These are phyloP conservation scores for Stachybotrys chlorohalonatus DNA, from an alignment of 2,329 filamentous ascomycete species.

Conservation along the genomic window DNA sequence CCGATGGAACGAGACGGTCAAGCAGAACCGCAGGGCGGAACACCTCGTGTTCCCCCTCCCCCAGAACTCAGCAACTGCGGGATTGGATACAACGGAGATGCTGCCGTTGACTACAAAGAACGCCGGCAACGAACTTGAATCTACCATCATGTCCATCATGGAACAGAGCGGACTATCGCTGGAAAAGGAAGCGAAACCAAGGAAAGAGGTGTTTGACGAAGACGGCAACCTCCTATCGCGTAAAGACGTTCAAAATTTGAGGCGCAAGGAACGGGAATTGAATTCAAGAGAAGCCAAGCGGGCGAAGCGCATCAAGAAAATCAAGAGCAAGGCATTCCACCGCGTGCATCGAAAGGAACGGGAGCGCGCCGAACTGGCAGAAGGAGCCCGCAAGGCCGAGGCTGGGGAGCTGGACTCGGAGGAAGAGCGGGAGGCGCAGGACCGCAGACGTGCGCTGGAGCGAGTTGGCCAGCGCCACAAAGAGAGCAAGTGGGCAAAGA, in stretches of 20 bases:
- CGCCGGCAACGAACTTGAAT: slow-evolving; percentile 72
- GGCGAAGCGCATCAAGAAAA: slow-evolving; percentile 92
- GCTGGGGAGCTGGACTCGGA: slow-evolving; percentile 55
- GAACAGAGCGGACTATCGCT: slow-evolving; percentile 72
- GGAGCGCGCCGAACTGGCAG: slow-evolving; percentile 43
- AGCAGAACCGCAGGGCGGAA: slow-evolving; percentile 84
- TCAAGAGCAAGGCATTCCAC: slow-evolving; percentile 94
- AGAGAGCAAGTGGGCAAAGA: slow-evolving; percentile 89
- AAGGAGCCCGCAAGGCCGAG: slow-evolving; percentile 42
- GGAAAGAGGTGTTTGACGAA: slow-evolving; percentile 56
- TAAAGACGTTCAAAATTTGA: slow-evolving; percentile 61
- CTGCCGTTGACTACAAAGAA: slow-evolving; percentile 54
- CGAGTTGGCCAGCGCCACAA: slow-evolving; percentile 78
- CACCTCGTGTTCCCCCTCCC: slow-evolving; percentile 81
- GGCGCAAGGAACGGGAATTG: slow-evolving; percentile 73
- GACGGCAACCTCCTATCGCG: slow-evolving; percentile 64
- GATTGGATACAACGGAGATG: slow-evolving; percentile 53
- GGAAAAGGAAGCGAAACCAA: slow-evolving; percentile 33
- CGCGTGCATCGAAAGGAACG: slow-evolving; percentile 77
- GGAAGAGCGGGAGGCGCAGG: slow-evolving; percentile 53
- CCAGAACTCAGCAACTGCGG: slow-evolving; percentile 55
- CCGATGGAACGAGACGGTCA: slow-evolving; percentile 91
- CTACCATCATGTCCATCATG: slow-evolving; percentile 79
- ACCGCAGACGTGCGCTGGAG: slow-evolving; percentile 72
- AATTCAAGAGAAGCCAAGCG: slow-evolving; percentile 83